phyloP scores from a whole-genome alignment of 2,329 filamentous ascomycete species.

The Zasmidium angulare region DNA sequence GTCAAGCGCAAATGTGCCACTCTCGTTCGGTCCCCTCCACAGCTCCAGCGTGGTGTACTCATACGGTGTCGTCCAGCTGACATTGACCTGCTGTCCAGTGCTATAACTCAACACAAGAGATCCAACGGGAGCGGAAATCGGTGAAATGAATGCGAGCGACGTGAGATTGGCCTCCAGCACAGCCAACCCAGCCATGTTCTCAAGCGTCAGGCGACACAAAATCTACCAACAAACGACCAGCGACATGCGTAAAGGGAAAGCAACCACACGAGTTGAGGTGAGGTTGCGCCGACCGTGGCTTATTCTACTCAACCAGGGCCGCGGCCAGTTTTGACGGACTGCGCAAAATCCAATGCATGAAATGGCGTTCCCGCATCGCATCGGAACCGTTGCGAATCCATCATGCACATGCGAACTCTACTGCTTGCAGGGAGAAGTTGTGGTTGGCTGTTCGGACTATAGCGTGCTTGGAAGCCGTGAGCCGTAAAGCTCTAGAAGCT shows the following conservation, averaged over 20 bases:
- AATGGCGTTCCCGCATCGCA: background rate
- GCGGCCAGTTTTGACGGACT: background rate
- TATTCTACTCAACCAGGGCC: background rate
- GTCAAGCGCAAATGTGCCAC: conserved; percentile 16
- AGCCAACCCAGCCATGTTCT: background rate
- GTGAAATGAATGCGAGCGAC: conserved; percentile 1
- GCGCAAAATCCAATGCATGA: too few species aligned
- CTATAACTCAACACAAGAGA: conserved; percentile 1
- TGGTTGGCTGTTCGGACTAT: background rate
- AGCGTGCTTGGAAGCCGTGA: background rate
- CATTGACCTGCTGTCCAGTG: conserved; percentile 10
- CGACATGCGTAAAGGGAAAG: background rate
- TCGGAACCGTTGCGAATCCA: background rate
- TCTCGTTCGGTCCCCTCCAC: conserved; percentile 11
- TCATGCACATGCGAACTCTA: background rate
- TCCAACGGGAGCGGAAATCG: background rate
- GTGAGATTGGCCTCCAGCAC: background rate
- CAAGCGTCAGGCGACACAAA: background rate
- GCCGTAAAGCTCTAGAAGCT: too few species aligned
- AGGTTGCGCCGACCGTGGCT: background rate
- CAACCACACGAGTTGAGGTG: background rate
- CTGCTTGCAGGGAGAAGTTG: background rate
- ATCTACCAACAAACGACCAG: background rate
- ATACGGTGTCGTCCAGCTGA: conserved; percentile 19
- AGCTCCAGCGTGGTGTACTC: conserved; percentile 17